phyloP scores from a whole-genome alignment of 305 asterid species.

The Solanum aculeatissimum region DNA sequence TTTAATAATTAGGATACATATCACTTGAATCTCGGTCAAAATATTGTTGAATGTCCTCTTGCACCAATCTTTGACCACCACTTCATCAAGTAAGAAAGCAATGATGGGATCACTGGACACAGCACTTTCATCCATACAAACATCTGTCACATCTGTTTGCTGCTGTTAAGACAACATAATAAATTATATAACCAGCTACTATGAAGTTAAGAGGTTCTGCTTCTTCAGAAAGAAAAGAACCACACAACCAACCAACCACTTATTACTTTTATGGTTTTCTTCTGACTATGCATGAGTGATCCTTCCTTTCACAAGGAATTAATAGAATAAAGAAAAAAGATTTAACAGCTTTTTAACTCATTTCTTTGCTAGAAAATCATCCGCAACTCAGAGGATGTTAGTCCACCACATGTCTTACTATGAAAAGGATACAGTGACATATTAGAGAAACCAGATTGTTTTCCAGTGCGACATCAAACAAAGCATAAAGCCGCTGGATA shows the following conservation, averaged over 20 bases:
- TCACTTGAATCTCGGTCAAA: constrained; percentile 41
- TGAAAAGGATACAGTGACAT: constrained; percentile 86
- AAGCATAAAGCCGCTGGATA: constrained; percentile 66
- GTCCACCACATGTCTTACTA: neutral
- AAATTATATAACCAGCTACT: neutral
- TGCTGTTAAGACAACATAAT: constrained; percentile 37
- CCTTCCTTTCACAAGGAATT: neutral
- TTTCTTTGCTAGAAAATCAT: neutral
- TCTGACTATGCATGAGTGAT: neutral
- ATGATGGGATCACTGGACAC: constrained; percentile 90
- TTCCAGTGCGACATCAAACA: constrained; percentile 88
- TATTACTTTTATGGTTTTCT: neutral
- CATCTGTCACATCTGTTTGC: constrained; percentile 78
- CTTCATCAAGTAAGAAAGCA: constrained; percentile 94
- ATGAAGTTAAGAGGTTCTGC: neutral
- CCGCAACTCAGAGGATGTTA: neutral
- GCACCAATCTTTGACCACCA: constrained; percentile 99
- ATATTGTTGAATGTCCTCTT: constrained; percentile 48
- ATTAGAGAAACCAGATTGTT: constrained; percentile 73
- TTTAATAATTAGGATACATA: constrained; percentile 65
- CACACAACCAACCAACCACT: neutral
- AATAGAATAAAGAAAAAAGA: neutral
- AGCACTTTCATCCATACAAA: constrained; percentile 97
- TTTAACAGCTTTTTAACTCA: neutral
- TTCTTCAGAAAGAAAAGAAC: neutral